Evolutionary conservation across 495 filamentous ascomycete species (phyloP).

Genomic region (Penicillium herquei): DNA sequence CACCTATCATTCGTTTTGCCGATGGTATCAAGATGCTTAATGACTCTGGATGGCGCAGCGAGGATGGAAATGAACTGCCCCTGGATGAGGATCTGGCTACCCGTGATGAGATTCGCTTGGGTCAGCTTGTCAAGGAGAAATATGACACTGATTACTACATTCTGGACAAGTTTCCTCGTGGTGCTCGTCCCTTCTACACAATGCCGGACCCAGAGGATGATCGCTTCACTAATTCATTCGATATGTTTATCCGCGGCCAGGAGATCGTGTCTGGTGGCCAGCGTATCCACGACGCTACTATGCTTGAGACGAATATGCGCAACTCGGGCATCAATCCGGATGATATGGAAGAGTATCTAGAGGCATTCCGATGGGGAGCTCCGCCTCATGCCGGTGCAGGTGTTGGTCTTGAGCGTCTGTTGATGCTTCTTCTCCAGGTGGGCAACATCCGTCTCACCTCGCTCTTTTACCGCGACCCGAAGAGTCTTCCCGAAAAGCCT

Average conservation of each 20-base stretch:
- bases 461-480: slow-evolving; percentile 80
- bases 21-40: slow-evolving; percentile 79
- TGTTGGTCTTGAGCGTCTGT: slow-evolving; percentile 81
- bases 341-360: slow-evolving; percentile 82
- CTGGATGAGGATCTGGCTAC: slow-evolving; percentile 78
- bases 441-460: slow-evolving; percentile 89
- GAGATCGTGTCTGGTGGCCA: slow-evolving; percentile 91
- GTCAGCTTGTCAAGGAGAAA: slow-evolving; percentile 78
- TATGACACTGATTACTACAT: slow-evolving; percentile 91
- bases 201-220: slow-evolving; percentile 79
- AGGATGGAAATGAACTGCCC: slow-evolving; percentile 66
- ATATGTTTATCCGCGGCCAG: slow-evolving; percentile 92
- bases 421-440: slow-evolving; percentile 79
- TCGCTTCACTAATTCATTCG: slow-evolving; percentile 83
- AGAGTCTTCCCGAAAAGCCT: slow-evolving; percentile 64
- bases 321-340: slow-evolving; percentile 70
- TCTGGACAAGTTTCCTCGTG: slow-evolving; percentile 86
- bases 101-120: slow-evolving; percentile 82
- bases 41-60: slow-evolving; percentile 74
- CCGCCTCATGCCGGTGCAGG: slow-evolving; percentile 90
- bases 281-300: slow-evolving; percentile 77
- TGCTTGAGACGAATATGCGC: slow-evolving; percentile 76
- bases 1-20: slow-evolving; percentile 75
- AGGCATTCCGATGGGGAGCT: slow-evolving; percentile 82
- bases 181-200: slow-evolving; percentile 89